Conservation (phyloP, 164 flowering plant genomes). For the Kalanchoe fedtschenkoi region DNA sequence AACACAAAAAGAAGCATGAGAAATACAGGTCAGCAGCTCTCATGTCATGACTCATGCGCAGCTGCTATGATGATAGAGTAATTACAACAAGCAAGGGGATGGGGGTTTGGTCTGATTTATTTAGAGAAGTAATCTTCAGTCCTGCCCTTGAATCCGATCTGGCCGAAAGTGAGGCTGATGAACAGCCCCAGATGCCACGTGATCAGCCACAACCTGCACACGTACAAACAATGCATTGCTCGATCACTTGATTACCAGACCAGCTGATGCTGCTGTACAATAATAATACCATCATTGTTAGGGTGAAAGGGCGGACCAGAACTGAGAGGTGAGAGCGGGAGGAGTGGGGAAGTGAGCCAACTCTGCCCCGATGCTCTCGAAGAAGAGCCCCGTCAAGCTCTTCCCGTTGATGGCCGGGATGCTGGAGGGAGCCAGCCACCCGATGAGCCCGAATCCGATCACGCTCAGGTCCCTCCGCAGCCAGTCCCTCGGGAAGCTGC, state of each 20-base stretch:
- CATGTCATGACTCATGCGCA: no score
- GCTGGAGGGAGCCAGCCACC: constrained; percentile 94
- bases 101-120: no score
- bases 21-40: no score
- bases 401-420: constrained; percentile 75
- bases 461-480: constrained; percentile 70
- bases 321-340: constrained; percentile 67
- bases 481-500: constrained; percentile 88
- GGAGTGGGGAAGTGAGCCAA: constrained; percentile 77
- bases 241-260: no score
- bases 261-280: no score
- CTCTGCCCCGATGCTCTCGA: constrained; percentile 75
- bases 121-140: constrained; percentile 55
- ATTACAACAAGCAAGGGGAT: no score
- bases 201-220: constrained; percentile 67
- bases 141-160: constrained; percentile 96
- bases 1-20: no score
- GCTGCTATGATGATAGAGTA: no score
- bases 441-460: constrained; percentile 87
- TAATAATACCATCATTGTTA: not conserved
- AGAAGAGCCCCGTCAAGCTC: constrained; percentile 87
- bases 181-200: constrained; percentile 85
- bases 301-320: constrained; percentile 38
- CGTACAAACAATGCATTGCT: not conserved
- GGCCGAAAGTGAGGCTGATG: constrained; percentile 78